Evolutionary conservation across 208 protist genomes (phyloP).

Genomic region (Leishmania mexicana): DNA sequence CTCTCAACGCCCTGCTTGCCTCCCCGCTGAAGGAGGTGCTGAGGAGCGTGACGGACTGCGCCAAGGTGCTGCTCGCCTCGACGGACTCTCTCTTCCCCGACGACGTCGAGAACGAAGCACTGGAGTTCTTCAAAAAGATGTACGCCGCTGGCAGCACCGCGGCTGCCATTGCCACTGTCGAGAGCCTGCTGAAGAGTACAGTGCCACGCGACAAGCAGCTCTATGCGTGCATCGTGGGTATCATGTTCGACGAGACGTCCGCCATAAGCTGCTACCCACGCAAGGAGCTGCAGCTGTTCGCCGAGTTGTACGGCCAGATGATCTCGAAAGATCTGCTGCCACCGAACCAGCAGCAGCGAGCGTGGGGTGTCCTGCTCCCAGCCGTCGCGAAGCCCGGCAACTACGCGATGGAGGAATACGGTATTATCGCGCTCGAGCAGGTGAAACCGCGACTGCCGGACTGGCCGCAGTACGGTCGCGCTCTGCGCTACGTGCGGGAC

Average conservation of each 20-base stretch:
- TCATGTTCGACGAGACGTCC: conserved; percentile 85
- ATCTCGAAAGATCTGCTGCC: conserved; percentile 80
- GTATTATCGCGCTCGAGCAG: conserved; percentile 94
- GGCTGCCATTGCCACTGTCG: conserved; percentile 58
- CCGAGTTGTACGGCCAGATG: conserved; percentile 84
- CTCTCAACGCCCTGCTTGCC: conserved; percentile 73
- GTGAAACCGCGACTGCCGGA: conserved; percentile 95
- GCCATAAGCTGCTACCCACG: conserved; percentile 77
- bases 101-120: conserved; percentile 86
- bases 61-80: conserved; percentile 65
- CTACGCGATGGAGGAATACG: conserved; percentile 95
- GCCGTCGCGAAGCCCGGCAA: conserved; percentile 90
- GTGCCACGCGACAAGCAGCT: conserved; percentile 78
- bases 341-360: conserved; percentile 73
- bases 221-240: conserved; percentile 85
- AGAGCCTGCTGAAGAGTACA: conserved; percentile 62
- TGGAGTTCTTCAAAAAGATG: conserved; percentile 85
- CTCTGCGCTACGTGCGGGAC: conserved; percentile 83
- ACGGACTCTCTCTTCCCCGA: conserved; percentile 81
- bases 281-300: conserved; percentile 85
- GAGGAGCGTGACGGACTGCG: conserved; percentile 73
- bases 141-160: conserved; percentile 67
- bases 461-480: conserved; percentile 95
- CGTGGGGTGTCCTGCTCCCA: conserved; percentile 89
- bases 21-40: conserved; percentile 84